These are phyloP conservation scores for Salvia splendens DNA, from an alignment of 257 asterid genomes.

Conservation along the genomic window DNA sequence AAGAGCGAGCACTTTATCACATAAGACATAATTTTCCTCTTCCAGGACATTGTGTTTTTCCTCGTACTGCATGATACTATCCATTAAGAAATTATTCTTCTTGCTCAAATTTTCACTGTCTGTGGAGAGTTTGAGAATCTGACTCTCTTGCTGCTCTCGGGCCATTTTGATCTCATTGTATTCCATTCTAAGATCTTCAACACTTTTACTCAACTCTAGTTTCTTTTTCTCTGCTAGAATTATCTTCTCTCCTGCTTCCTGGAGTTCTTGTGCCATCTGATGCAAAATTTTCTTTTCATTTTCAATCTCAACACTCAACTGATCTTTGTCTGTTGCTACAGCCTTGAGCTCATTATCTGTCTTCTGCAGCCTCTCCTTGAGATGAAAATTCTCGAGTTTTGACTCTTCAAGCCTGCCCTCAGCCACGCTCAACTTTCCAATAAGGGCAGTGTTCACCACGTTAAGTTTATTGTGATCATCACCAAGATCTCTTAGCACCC, in stretches of 20 bases:
- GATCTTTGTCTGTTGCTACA: constrained; percentile 40
- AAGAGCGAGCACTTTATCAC: too few species aligned
- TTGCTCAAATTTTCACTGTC: too few species aligned
- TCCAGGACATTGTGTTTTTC: too few species aligned
- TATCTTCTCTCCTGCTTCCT: constrained; percentile 51
- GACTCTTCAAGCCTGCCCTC: constrained; percentile 58
- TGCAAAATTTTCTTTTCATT: constrained; percentile 42
- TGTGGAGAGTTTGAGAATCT: too few species aligned
- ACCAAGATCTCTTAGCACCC: constrained; percentile 49
- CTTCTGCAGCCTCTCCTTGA: constrained; percentile 49
- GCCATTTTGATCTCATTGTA: constrained; percentile 38
- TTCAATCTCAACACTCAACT: constrained; percentile 46
- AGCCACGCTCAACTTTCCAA: constrained; percentile 47
- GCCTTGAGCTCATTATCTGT: constrained; percentile 46
- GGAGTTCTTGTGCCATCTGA: constrained; percentile 47
- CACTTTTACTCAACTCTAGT: constrained; percentile 40
- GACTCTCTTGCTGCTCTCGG: too few species aligned
- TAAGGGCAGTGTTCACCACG: constrained; percentile 43
- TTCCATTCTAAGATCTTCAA: constrained; percentile 45
- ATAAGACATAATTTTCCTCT: too few species aligned
- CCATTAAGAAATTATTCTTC: too few species aligned
- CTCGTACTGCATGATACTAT: too few species aligned
- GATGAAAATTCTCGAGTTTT: constrained; percentile 45
- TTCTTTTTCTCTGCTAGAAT: constrained; percentile 45
- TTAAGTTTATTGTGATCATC: constrained; percentile 45